Evolutionary conservation across 176 grass and related monocot species (phyloP).

Genomic region (Triticum timopheevii): DNA sequence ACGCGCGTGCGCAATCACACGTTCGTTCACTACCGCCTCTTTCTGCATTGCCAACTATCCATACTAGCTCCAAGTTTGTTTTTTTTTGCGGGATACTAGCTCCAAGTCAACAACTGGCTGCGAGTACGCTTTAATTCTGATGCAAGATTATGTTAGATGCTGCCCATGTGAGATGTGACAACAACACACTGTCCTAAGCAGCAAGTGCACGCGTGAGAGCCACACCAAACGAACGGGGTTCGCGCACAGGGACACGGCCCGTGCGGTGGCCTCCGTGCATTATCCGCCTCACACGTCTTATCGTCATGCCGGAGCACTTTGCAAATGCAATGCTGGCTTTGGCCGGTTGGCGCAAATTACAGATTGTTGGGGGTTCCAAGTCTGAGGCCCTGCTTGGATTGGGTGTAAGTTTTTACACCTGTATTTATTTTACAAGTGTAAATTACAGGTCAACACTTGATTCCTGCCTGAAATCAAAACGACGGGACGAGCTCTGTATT

Average conservation of each 20-base stretch:
- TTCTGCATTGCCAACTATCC: background rate
- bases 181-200: background rate
- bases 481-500: too few species aligned
- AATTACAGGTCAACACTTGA: too few species aligned
- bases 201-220: background rate
- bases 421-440: too few species aligned
- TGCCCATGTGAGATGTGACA: conserved; percentile 1
- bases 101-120: background rate
- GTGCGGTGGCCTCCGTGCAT: background rate
- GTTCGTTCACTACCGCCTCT: background rate
- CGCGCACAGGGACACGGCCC: background rate
- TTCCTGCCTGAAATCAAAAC: too few species aligned
- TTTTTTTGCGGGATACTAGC: too few species aligned
- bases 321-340: background rate
- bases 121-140: background rate
- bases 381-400: too few species aligned
- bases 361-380: background rate
- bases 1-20: background rate
- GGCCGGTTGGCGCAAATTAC: background rate
- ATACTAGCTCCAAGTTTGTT: too few species aligned
- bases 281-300: background rate
- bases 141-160: background rate
- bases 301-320: background rate
- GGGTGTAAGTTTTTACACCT: too few species aligned
- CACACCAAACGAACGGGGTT: background rate